A percentile compares a stretch with the other conserved stretches of the same genome.
These are phyloP conservation scores for Hymenoscyphus salicellus DNA, from an alignment of 2,329 filamentous ascomycete species.

Conservation along the genomic window DNA sequence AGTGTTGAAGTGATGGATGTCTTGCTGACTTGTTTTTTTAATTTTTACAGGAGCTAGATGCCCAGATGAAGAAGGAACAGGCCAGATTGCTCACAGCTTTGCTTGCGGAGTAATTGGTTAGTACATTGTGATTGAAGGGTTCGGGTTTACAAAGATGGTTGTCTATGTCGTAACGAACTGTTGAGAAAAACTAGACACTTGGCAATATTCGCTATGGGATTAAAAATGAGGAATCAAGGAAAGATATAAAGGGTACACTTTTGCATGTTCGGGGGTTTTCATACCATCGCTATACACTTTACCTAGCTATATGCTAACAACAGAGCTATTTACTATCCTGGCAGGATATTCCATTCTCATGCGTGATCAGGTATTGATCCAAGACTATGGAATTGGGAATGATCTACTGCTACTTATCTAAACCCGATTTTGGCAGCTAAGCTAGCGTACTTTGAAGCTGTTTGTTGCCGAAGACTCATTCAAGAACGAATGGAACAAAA, in stretches of 20 bases:
- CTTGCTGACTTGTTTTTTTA: constrained; percentile 1
- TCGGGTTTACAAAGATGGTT: background rate
- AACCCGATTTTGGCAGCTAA: no score
- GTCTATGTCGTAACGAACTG: no score
- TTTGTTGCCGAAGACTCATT: no score
- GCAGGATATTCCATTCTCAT: no score
- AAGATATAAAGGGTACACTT: background rate
- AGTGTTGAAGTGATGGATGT: background rate
- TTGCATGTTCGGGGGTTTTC: background rate
- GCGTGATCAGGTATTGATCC: no score
- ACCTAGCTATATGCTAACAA: background rate
- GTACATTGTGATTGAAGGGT: background rate
- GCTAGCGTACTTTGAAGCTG: no score
- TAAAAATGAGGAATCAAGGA: background rate
- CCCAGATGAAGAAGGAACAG: constrained; percentile 10
- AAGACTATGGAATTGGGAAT: no score
- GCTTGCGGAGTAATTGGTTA: background rate
- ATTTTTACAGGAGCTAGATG: constrained; percentile 6
- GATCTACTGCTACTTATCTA: no score
- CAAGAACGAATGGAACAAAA: no score
- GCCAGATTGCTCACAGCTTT: constrained; percentile 5
- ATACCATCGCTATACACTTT: background rate
- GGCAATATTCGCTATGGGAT: background rate
- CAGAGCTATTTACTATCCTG: background rate
- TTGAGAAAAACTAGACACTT: background rate